Base-by-base conservation (phyloP, 2,329 filamentous ascomycete species). In the Lecanoromycetidae sp. region DNA sequence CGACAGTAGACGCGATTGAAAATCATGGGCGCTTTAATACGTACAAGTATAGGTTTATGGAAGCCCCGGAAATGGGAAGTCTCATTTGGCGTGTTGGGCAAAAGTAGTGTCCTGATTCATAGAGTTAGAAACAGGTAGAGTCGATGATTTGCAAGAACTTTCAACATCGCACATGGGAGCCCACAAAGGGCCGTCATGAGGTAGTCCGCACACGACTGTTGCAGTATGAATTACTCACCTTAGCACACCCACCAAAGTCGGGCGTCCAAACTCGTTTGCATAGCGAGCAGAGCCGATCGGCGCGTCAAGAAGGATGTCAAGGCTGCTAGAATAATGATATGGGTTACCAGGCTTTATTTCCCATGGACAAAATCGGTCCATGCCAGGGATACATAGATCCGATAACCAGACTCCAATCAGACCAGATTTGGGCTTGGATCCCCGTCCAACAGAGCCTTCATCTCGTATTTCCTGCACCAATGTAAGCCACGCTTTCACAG, bases 41-140 rank as follows among this genome's bases (percentile, higher is more conserved):
- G n/a, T n/a, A n/a, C n/a, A n/a, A 95, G 94, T 63, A 94, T 95
- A 8, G 91, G 91, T 70, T 98, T 98, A 67, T 96, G 91, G 63
- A 40, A 98, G 20, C 91, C 91, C 56, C 90, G 77, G 59, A 86
- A n/a, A n/a, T n/a, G n/a, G n/a, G n/a, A n/a, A n/a, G n/a, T n/a
- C n/a, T n/a, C n/a, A n/a, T n/a, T n/a, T n/a, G n/a, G n/a, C n/a
- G n/a, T n/a, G n/a, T n/a, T n/a, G n/a, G n/a, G n/a, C n/a, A n/a
- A n/a, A n/a, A n/a, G n/a, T n/a, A n/a, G n/a, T n/a, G n/a, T n/a
- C n/a, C n/a, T n/a, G n/a, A n/a, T n/a, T n/a, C n/a, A n/a, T n/a
- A n/a, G n/a, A n/a, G n/a, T n/a, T n/a, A n/a, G n/a, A n/a, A n/a
- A n/a, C n/a, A n/a, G n/a, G n/a, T n/a, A n/a, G n/a, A n/a, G n/a